These are phyloP conservation scores for Talaromyces pinophilus DNA, from an alignment of 2,329 filamentous ascomycete genomes.

Conservation along the genomic window DNA sequence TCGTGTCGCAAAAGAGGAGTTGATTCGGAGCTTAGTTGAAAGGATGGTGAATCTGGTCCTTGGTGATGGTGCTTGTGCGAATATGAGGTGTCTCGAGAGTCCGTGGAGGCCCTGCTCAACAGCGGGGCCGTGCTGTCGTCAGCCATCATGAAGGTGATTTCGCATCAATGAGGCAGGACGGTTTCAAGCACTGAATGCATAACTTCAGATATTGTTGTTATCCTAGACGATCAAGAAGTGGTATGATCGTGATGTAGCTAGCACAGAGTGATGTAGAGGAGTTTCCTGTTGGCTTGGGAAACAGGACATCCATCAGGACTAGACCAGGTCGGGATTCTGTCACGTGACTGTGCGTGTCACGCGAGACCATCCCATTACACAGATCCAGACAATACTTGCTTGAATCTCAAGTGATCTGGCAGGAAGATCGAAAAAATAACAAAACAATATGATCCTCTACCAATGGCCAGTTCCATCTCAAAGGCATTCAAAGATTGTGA, in stretches of 20 bases:
- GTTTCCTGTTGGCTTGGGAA: neutral
- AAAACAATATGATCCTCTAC: neutral
- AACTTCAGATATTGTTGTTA: neutral
- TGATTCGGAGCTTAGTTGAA: constrained; percentile 44
- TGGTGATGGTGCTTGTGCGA: constrained; percentile 24
- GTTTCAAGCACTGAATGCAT: constrained; percentile 5
- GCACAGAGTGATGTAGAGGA: neutral
- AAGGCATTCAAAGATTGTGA: neutral
- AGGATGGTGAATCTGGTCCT: constrained; percentile 28
- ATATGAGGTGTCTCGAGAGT: constrained; percentile 27
- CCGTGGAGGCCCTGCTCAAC: constrained; percentile 30
- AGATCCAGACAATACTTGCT: neutral
- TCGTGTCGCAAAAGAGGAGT: constrained; percentile 44
- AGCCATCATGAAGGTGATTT: constrained; percentile 32
- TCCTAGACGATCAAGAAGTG: neutral
- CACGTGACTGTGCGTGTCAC: neutral
- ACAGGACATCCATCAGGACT: constrained; percentile 2
- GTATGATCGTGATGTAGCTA: neutral
- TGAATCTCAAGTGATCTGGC: too few species aligned
- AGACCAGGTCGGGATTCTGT: neutral
- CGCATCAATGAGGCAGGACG: neutral
- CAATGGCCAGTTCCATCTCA: neutral
- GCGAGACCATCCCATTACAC: too few species aligned
- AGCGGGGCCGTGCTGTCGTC: constrained; percentile 38
- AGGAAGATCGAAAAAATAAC: too few species aligned